A percentile compares a stretch with the other conserved stretches of the same genome.
phyloP scores from a whole-genome alignment of 768 basidiomycete species.

The Termitomyces sp. region DNA sequence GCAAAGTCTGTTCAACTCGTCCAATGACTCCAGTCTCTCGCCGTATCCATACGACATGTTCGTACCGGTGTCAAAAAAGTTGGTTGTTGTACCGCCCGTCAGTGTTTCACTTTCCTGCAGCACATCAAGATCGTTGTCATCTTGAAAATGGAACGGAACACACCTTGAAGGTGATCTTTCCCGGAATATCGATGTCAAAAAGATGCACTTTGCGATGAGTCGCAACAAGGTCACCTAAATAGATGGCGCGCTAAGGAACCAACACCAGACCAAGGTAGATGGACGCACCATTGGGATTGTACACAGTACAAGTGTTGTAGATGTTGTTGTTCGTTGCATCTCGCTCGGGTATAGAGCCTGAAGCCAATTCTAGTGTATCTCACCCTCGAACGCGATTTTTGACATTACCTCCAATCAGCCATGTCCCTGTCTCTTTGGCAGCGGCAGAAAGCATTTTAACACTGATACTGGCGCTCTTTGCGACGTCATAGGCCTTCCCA shows the following conservation, averaged over 20 bases:
- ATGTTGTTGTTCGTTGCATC: constrained; percentile 60
- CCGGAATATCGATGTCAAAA: constrained; percentile 96
- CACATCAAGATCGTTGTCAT: constrained; percentile 2
- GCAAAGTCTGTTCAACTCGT: constrained; percentile 71
- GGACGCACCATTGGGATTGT: constrained; percentile 66
- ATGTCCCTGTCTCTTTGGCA: constrained; percentile 74
- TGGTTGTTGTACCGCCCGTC: constrained; percentile 69
- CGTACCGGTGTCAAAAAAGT: constrained; percentile 84
- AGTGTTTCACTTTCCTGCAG: constrained; percentile 83
- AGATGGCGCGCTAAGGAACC: neutral
- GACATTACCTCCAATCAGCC: constrained; percentile 86
- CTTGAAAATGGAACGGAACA: neutral
- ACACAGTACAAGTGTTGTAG: constrained; percentile 93
- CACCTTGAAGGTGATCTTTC: constrained; percentile 87
- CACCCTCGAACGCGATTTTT: neutral
- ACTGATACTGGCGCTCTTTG: constrained; percentile 62
- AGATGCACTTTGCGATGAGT: constrained; percentile 93
- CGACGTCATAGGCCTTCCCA: constrained; percentile 55
- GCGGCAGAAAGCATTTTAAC: constrained; percentile 77
- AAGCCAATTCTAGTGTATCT: neutral
- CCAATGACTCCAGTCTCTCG: neutral
- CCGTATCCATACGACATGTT: neutral
- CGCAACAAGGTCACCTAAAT: constrained; percentile 75
- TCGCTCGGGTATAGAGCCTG: constrained; percentile 92
- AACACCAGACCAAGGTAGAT: neutral